These are phyloP conservation scores for Lentinula sp. DNA, from an alignment of 768 basidiomycete genomes.

Conservation along the genomic window DNA sequence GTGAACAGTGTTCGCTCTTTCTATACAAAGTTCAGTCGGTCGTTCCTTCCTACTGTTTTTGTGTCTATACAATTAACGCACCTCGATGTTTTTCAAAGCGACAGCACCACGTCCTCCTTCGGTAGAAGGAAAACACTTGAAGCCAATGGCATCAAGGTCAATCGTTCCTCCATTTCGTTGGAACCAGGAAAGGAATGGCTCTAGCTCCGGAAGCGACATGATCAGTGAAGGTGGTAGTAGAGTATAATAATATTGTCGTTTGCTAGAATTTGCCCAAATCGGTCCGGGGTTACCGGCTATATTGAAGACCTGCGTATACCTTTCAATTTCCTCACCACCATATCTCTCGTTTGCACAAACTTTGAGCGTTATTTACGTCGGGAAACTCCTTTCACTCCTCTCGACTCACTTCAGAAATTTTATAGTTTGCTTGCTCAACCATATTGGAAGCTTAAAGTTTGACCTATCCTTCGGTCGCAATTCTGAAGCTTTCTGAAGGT, in stretches of 20 bases:
- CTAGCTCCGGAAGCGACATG: slow-evolving; percentile 2
- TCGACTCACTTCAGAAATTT: neutral
- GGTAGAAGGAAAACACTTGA: slow-evolving; percentile 37
- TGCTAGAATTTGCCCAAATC: no score
- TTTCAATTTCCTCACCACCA: no score
- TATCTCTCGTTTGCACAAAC: neutral
- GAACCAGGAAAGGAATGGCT: slow-evolving; percentile 55
- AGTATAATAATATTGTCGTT: no score
- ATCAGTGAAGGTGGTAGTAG: no score
- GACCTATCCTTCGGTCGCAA: neutral
- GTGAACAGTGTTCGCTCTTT: slow-evolving; percentile 73
- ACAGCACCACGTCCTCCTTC: slow-evolving; percentile 69
- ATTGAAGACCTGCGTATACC: no score
- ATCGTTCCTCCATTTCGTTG: slow-evolving; percentile 39
- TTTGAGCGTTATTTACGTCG: neutral
- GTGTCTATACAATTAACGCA: slow-evolving; percentile 20
- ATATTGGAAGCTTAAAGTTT: neutral
- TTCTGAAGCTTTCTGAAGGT: neutral
- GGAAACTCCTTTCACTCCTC: neutral
- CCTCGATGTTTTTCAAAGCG: slow-evolving; percentile 69
- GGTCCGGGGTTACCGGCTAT: no score
- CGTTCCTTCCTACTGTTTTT: no score
- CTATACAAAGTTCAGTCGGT: slow-evolving; percentile 27
- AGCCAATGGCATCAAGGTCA: slow-evolving; percentile 40
- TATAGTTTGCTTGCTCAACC: neutral